phyloP scores from a whole-genome alignment of 768 basidiomycete species.

The Suillus cothurnatus region DNA sequence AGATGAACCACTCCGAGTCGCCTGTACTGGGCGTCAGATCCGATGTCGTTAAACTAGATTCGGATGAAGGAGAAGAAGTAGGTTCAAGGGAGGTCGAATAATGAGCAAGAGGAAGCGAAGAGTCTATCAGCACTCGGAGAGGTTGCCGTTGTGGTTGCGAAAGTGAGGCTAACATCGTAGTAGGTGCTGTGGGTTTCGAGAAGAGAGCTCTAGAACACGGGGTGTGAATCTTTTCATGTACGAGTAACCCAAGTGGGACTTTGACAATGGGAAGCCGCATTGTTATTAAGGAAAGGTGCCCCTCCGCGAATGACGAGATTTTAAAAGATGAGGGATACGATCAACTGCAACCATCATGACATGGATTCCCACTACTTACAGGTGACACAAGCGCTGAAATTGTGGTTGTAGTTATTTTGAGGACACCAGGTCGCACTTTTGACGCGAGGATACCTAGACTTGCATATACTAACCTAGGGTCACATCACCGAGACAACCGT shows the following conservation, averaged over 20 bases:
- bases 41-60: slow-evolving; percentile 10
- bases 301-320: slow-evolving; percentile 37
- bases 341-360: slow-evolving; percentile 18
- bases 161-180: slow-evolving; percentile 10
- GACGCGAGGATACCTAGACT: not conserved
- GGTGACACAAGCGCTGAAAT: not conserved
- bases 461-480: not conserved
- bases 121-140: slow-evolving; percentile 35
- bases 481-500: slow-evolving; percentile 4
- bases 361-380: slow-evolving; percentile 4
- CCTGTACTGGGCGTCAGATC: slow-evolving; percentile 35
- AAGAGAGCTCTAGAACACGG: not conserved
- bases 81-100: slow-evolving; percentile 35
- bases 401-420: not conserved
- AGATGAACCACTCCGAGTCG: slow-evolving; percentile 35
- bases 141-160: slow-evolving; percentile 17
- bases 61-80: slow-evolving; percentile 18
- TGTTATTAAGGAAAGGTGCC: not conserved
- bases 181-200: not conserved
- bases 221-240: not conserved
- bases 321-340: slow-evolving; percentile 9
- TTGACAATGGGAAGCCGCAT: not conserved
- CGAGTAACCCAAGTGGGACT: not conserved
- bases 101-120: slow-evolving; percentile 37
- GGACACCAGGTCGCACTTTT: not conserved